Evolutionary conservation across 1,284 basidiomycete genomes (phyloP).

Genomic region (Schizophyllum commune): DNA sequence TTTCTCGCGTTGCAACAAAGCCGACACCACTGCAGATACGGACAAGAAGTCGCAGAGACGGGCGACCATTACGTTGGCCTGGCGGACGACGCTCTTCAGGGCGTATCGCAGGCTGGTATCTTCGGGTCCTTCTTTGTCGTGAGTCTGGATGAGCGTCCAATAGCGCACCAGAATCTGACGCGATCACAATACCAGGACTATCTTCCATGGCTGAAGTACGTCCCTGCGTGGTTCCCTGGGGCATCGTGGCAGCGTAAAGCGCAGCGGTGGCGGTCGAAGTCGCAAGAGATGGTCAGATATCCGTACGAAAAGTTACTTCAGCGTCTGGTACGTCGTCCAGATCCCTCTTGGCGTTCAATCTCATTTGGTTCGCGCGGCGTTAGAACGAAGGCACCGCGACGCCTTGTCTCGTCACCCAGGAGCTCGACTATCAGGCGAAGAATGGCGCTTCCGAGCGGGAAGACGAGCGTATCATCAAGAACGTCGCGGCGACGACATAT

Average conservation of each 20-base stretch:
- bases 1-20: conserved; percentile 34
- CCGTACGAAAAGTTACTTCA: conserved; percentile 52
- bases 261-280: conserved; percentile 37
- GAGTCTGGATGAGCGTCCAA: conserved; percentile 19
- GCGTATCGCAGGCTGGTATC: conserved; percentile 51
- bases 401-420: conserved; percentile 36
- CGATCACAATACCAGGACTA: conserved; percentile 26
- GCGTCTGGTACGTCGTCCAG: conserved; percentile 38
- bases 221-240: conserved; percentile 61
- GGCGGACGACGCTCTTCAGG: conserved; percentile 47
- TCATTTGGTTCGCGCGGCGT: conserved; percentile 24
- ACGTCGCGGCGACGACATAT: conserved; percentile 53
- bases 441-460: conserved; percentile 35
- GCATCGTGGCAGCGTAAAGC: conserved; percentile 50
- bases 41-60: conserved; percentile 48
- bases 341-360: conserved; percentile 7
- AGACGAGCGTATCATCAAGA: conserved; percentile 49
- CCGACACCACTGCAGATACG: conserved; percentile 35
- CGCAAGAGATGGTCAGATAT: conserved; percentile 46
- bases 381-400: conserved; percentile 46
- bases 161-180: no score
- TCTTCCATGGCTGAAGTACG: conserved; percentile 35
- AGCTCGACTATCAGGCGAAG: conserved; percentile 40
- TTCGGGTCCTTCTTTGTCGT: conserved; percentile 56
- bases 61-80: conserved; percentile 52